Conservation (phyloP, 2,329 filamentous ascomycete species). For the Neophaeococcomyces mojaviensis region DNA sequence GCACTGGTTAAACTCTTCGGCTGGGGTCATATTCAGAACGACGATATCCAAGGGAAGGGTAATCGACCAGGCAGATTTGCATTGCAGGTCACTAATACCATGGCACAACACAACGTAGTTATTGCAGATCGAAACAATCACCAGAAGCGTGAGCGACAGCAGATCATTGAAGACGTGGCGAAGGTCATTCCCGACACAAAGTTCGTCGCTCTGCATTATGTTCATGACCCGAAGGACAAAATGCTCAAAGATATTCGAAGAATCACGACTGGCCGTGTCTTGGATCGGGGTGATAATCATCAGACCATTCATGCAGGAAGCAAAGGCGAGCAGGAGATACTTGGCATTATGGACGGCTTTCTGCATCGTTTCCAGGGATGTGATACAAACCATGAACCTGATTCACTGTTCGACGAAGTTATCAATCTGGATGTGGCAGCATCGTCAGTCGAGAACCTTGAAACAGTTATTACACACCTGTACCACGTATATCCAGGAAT, state of each 20-base stretch:
- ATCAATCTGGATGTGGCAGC: constrained; percentile 75
- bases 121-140: constrained; percentile 95
- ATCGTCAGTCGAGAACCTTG: constrained; percentile 78
- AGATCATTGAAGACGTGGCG: constrained; percentile 73
- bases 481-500: constrained; percentile 72
- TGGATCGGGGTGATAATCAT: constrained; percentile 87
- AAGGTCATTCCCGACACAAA: constrained; percentile 55
- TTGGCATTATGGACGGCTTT: constrained; percentile 93
- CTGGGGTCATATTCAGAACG: constrained; percentile 93
- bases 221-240: constrained; percentile 57
- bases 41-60: constrained; percentile 76
- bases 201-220: constrained; percentile 81
- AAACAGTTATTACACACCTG: constrained; percentile 65
- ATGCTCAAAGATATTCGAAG: constrained; percentile 65
- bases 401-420: constrained; percentile 71
- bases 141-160: constrained; percentile 74
- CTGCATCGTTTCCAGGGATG: constrained; percentile 75
- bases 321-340: constrained; percentile 63
- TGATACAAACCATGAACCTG: constrained; percentile 59
- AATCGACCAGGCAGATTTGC: constrained; percentile 72
- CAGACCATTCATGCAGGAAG: constrained; percentile 89
- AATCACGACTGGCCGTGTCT: constrained; percentile 69
- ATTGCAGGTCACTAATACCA: constrained; percentile 56
- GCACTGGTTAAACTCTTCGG: constrained; percentile 74
- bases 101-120: constrained; percentile 62